A percentile compares a stretch with the other conserved stretches of the same genome.
These are phyloP conservation scores for Rhytidhysteron rufulum DNA, from an alignment of 2,329 filamentous ascomycete species.

Conservation along the genomic window DNA sequence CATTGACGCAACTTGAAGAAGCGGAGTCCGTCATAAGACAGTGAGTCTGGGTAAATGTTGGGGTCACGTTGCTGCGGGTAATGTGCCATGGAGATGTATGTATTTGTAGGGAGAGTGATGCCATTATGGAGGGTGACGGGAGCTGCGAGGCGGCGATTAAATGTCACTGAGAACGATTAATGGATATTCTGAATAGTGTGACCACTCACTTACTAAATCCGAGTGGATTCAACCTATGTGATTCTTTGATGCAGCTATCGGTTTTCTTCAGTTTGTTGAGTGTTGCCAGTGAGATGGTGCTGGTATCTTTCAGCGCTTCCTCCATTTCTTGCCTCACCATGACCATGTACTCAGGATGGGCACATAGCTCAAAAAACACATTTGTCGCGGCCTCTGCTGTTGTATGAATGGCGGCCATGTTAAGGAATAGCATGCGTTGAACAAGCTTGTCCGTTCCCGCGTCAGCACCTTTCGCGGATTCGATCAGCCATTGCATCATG, in stretches of 20 bases:
- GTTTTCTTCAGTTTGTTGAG: no score
- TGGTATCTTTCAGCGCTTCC: slow-evolving; percentile 4
- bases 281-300: no score
- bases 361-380: slow-evolving; percentile 6
- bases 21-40: not conserved
- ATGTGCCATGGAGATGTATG: not conserved
- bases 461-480: not conserved
- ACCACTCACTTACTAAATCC: no score
- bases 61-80: not conserved
- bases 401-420: slow-evolving; percentile 13
- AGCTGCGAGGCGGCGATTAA: not conserved
- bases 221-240: no score
- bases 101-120: not conserved
- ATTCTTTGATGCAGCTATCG: no score
- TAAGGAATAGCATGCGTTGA: not conserved
- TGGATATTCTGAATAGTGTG: no score
- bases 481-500: not conserved
- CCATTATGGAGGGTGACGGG: not conserved
- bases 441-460: not conserved
- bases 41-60: not conserved
- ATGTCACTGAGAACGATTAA: no score
- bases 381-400: slow-evolving; percentile 8
- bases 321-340: no score
- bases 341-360: slow-evolving; percentile 4
- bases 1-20: not conserved